These are phyloP conservation scores for Hypoxylon perforatum DNA, from an alignment of 495 filamentous ascomycete genomes.

Conservation along the genomic window DNA sequence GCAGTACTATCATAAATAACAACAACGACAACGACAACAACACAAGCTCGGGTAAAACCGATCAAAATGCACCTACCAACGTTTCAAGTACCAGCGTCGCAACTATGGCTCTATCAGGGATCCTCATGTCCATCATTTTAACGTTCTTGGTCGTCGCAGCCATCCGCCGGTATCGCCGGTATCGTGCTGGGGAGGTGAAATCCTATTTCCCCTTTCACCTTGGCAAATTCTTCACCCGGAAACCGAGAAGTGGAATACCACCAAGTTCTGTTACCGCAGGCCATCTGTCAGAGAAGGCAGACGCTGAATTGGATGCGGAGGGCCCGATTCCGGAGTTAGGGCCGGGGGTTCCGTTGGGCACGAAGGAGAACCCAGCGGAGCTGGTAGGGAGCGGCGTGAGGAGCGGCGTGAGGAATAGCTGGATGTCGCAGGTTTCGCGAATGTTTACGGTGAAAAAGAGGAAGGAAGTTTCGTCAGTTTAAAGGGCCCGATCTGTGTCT, in stretches of 20 bases:
- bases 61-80: conserved; percentile 2
- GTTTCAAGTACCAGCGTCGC: conserved; percentile 42
- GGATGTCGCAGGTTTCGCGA: conserved; percentile 44
- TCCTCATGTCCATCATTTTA: conserved; percentile 43
- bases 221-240: not conserved
- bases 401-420: conserved; percentile 31
- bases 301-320: conserved; percentile 38
- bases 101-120: conserved; percentile 46
- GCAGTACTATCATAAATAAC: too few species aligned
- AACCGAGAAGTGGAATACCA: not conserved
- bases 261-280: not conserved
- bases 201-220: conserved; percentile 23
- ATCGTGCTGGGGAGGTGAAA: conserved; percentile 33
- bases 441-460: conserved; percentile 27
- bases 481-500: not conserved
- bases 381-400: conserved; percentile 16
- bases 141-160: conserved; percentile 35
- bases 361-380: conserved; percentile 44
- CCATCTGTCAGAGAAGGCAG: conserved; percentile 5
- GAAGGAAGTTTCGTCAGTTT: conserved; percentile 30
- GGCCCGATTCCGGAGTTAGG: conserved; percentile 40
- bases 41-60: not conserved
- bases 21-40: not conserved
- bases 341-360: conserved; percentile 19
- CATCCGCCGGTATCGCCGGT: conserved; percentile 42